Conservation (phyloP, 2,329 filamentous ascomycete genomes). For the Exophiala lecanii-corni region DNA sequence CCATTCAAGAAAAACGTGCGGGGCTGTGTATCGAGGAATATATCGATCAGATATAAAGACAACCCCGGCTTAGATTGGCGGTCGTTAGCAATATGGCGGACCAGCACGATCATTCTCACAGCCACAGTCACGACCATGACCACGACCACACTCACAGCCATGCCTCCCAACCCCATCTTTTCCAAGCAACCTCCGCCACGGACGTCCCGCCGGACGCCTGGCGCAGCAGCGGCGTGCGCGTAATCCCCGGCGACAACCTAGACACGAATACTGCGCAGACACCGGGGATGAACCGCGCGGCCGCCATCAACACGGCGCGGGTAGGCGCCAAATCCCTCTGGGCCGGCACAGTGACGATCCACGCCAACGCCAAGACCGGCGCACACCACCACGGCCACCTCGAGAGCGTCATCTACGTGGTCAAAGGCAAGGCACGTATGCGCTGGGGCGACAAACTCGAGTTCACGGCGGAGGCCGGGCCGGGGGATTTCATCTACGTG, state of each 20-base stretch:
- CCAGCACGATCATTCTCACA: conserved; percentile 12
- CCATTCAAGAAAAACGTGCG: no score
- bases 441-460: conserved; percentile 43
- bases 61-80: no score
- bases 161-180: conserved; percentile 20
- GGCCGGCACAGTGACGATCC: conserved; percentile 44
- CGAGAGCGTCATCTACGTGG: conserved; percentile 44
- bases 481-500: conserved; percentile 45
- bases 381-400: conserved; percentile 44
- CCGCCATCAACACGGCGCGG: conserved; percentile 43
- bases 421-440: conserved; percentile 44
- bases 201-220: conserved; percentile 29
- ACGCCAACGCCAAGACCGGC: conserved; percentile 42
- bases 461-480: conserved; percentile 43
- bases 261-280: conserved; percentile 42
- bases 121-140: conserved; percentile 4
- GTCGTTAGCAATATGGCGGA: neutral
- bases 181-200: conserved; percentile 16
- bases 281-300: conserved; percentile 41
- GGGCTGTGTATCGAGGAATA: no score
- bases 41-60: no score
- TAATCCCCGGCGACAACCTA: conserved; percentile 38
- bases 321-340: conserved; percentile 43
- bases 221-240: conserved; percentile 40
- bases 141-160: conserved; percentile 9